Conservation (phyloP, 805 yeast species). For the Ogataea degrootiae region DNA sequence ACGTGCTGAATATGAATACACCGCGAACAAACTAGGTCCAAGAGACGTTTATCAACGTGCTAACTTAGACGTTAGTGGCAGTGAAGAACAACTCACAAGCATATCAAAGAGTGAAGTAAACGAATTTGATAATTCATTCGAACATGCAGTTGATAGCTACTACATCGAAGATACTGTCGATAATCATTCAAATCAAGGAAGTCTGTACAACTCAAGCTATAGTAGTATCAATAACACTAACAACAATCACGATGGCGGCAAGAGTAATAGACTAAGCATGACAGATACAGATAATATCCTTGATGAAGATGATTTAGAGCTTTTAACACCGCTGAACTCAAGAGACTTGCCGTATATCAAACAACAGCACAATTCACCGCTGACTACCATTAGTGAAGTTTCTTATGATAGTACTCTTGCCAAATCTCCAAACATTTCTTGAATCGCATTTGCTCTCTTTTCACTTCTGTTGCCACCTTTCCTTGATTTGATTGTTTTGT, state of each 20-base stretch:
- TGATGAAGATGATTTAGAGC: slow-evolving; percentile 3
- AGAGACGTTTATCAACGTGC: slow-evolving; percentile 4
- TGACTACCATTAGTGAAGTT: slow-evolving; percentile 28
- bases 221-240: neutral
- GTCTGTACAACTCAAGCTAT: no score
- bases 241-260: slow-evolving; percentile 1
- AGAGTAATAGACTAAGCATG: neutral
- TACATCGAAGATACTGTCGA: no score
- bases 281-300: no score
- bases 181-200: no score
- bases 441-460: neutral
- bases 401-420: slow-evolving; percentile 19
- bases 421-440: slow-evolving; percentile 9
- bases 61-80: slow-evolving; percentile 13
- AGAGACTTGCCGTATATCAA: slow-evolving; percentile 7
- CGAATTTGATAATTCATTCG: no score
- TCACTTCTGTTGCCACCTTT: neutral
- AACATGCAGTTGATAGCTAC: no score
- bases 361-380: slow-evolving; percentile 17
- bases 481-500: no score
- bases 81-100: slow-evolving; percentile 6
- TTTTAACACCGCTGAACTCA: slow-evolving; percentile 16
- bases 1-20: neutral
- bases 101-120: no score
- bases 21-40: neutral